Base-by-base conservation (phyloP, 192 early-diverging fungal genomes). In the Podila verticillata region DNA sequence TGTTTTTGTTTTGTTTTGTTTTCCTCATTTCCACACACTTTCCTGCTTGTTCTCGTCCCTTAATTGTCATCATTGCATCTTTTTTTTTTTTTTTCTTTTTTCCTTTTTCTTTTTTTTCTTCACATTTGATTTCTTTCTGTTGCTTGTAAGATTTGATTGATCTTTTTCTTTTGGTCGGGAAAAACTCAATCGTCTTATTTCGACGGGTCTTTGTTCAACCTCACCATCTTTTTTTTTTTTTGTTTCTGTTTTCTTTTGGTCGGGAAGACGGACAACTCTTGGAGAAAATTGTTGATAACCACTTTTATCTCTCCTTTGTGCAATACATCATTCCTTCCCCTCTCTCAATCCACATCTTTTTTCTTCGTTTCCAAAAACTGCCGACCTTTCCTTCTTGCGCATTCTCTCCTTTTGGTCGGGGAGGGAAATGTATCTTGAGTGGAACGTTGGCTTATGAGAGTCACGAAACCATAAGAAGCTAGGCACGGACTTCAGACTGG, bases 101-200 rank as follows among this genome's bases (percentile, higher is more conserved):
- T 31, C 56, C 35, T 57, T 2, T 68, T 57, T 62, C 34, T 48
- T 15, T 68, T 57, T 22, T 47, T 19, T 47, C 24, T 48, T 30
- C 58, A 58, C 29, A 35, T 20, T 22, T 5, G n/a, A n/a, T 24
- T 34, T 59, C 47, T 62, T 58, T 59, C 57, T n/a, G 61, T 48
- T 48, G n/a, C 9, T 67, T 54, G 51, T 54, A n/a, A n/a, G n/a
- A n/a, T 54, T 54, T 12, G 20, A 19, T 54, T 4, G 20, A 54
- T 54, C 48, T 66, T 57, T 17, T 49, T 70, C 74, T 78, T 78
- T 78, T 78, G 74, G 74, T 78, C 74, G 74, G 63, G 74, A 70
- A 60, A 19, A 34, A 29, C 17, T 22, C 20, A 66, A n/a, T 66
- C 13, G 48, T 51, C 31, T 15, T 26, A 34, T 19, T 32, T 22